Evolutionary conservation across 225 moss, liverwort and hornwort genomes (phyloP).

Genomic region (Asterella californica): DNA sequence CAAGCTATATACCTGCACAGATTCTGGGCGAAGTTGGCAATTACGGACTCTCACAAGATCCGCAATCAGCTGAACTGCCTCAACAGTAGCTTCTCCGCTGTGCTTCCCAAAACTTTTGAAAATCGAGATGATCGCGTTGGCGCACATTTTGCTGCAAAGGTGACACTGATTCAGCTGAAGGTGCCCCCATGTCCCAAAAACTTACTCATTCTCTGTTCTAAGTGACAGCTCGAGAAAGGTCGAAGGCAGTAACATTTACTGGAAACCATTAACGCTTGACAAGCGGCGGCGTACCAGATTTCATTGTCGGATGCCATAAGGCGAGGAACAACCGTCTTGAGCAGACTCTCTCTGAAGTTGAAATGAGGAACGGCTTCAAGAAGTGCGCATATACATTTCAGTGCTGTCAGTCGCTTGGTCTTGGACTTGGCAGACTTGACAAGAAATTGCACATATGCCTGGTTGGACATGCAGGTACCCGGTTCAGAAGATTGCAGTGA

Average conservation of each 20-base stretch:
- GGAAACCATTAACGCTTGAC: neutral
- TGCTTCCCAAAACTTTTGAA: slow-evolving; percentile 84
- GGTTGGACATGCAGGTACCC: slow-evolving; percentile 8
- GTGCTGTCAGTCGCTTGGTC: slow-evolving; percentile 58
- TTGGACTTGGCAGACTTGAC: slow-evolving; percentile 65
- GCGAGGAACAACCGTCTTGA: slow-evolving; percentile 84
- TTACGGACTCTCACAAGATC: slow-evolving; percentile 88
- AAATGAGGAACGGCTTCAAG: slow-evolving; percentile 95
- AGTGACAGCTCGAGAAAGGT: neutral
- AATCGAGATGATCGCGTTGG: slow-evolving; percentile 59
- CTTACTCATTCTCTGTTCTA: neutral
- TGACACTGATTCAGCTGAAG: neutral
- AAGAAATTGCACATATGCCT: slow-evolving; percentile 88
- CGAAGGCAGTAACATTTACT: no score
- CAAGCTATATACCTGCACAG: slow-evolving; percentile 56
- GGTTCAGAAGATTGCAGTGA: neutral
- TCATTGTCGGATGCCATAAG: slow-evolving; percentile 82
- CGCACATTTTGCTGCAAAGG: slow-evolving; percentile 61
- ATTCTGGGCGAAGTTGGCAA: slow-evolving; percentile 71
- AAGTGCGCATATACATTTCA: slow-evolving; percentile 81
- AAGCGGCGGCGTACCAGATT: slow-evolving; percentile 47
- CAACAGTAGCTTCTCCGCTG: slow-evolving; percentile 85
- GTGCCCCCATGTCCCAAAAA: neutral
- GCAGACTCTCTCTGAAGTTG: slow-evolving; percentile 92
- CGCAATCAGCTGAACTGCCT: slow-evolving; percentile 93